These are phyloP conservation scores for Fusarium circinatum DNA, from an alignment of 2,329 filamentous ascomycete species.

Conservation along the genomic window DNA sequence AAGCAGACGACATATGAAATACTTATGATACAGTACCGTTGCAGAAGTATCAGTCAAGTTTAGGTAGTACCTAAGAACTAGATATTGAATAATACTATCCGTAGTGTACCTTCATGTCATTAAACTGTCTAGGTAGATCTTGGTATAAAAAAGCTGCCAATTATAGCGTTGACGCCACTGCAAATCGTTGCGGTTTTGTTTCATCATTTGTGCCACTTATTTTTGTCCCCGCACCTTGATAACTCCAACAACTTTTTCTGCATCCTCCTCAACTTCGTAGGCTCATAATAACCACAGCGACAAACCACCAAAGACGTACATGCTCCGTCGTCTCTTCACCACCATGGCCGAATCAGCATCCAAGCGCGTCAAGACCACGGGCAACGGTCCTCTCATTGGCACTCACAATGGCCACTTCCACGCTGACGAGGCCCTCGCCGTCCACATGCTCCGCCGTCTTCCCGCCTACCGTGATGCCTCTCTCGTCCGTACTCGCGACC, in stretches of 20 bases:
- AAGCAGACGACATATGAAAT: background rate
- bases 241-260: slow-evolving; percentile 12
- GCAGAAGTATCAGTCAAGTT: background rate
- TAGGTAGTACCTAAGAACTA: background rate
- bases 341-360: slow-evolving; percentile 70
- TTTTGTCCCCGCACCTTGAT: slow-evolving; percentile 13
- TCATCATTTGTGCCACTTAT: slow-evolving; percentile 3
- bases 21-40: background rate
- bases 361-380: slow-evolving; percentile 85
- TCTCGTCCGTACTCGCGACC: slow-evolving; percentile 89
- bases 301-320: slow-evolving; percentile 19
- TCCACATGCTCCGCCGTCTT: slow-evolving; percentile 92
- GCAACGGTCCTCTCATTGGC: slow-evolving; percentile 74
- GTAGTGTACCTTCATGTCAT: background rate
- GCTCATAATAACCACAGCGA: background rate
- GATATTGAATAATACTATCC: background rate
- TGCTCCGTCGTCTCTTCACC: slow-evolving; percentile 48
- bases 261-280: background rate
- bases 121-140: background rate
- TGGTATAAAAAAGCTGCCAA: background rate
- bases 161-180: background rate
- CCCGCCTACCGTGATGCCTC: slow-evolving; percentile 79
- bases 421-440: slow-evolving; percentile 95
- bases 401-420: slow-evolving; percentile 99
- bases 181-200: background rate